Conservation (phyloP, 805 yeast genomes). For the Dipodascus geniculatus region DNA sequence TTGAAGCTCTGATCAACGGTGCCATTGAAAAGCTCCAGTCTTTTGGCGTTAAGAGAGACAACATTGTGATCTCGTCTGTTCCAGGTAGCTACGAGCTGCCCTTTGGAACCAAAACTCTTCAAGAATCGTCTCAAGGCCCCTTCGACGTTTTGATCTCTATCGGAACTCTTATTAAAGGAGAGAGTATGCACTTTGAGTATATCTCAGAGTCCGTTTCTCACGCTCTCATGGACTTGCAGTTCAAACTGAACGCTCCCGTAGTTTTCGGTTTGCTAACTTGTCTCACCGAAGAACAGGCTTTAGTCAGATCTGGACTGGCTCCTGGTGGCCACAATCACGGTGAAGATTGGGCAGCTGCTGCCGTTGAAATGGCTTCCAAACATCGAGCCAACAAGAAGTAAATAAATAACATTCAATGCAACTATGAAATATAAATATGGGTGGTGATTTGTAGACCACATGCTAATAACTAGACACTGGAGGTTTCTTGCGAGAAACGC, state of each 20-base stretch:
- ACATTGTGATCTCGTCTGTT: constrained; percentile 71
- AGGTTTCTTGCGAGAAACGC: not conserved
- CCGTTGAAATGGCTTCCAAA: constrained; percentile 74
- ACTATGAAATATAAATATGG: not conserved
- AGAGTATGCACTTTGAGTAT: constrained; percentile 97
- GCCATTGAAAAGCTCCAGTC: constrained; percentile 47
- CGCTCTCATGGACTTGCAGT: constrained; percentile 74
- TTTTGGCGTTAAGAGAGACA: constrained; percentile 62
- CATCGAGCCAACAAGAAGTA: not conserved
- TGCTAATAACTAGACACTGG: constrained; percentile 1
- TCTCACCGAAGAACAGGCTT: constrained; percentile 88
- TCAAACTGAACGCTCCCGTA: constrained; percentile 59
- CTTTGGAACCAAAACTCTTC: constrained; percentile 46
- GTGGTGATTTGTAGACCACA: not conserved
- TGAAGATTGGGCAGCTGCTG: constrained; percentile 97
- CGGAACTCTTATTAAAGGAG: constrained; percentile 91
- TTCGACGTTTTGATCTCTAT: constrained; percentile 82
- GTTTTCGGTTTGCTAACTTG: constrained; percentile 92
- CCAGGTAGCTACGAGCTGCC: constrained; percentile 97
- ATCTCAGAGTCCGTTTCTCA: constrained; percentile 83
- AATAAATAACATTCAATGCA: not conserved
- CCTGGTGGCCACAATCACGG: constrained; percentile 88
- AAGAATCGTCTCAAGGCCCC: constrained; percentile 6
- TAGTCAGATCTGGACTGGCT: constrained; percentile 76
- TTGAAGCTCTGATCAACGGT: constrained; percentile 71